phyloP scores from a whole-genome alignment of 805 yeast genomes.

The Spathaspora girioi region DNA sequence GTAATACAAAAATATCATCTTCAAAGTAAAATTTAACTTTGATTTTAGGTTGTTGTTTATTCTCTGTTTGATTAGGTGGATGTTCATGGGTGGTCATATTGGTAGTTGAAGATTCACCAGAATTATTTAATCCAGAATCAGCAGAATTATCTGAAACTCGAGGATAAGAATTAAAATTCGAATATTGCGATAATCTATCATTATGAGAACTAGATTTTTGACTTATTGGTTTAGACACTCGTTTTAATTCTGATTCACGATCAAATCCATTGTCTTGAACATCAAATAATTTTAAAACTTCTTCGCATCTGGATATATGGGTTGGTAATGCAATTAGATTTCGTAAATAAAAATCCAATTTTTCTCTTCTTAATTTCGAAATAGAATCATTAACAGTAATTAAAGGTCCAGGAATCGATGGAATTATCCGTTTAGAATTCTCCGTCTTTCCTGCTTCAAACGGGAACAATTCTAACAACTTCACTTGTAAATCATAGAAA shows the following conservation, averaged over 20 bases:
- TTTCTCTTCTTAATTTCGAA: constrained; percentile 51
- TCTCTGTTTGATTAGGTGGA: constrained; percentile 16
- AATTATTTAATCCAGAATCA: constrained; percentile 15
- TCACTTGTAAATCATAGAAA: constrained; percentile 90
- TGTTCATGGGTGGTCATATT: constrained; percentile 14
- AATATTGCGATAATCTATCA: constrained; percentile 51
- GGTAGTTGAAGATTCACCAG: constrained; percentile 16
- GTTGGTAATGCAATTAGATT: constrained; percentile 69
- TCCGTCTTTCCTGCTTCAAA: constrained; percentile 87
- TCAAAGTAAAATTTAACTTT: constrained; percentile 75
- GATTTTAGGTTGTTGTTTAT: constrained; percentile 25
- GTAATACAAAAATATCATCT: constrained; percentile 76
- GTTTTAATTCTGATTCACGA: constrained; percentile 36
- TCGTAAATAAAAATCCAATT: constrained; percentile 49
- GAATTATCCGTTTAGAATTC: constrained; percentile 74
- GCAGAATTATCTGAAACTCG: constrained; percentile 11
- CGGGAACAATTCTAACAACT: constrained; percentile 78
- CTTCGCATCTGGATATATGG: constrained; percentile 66
- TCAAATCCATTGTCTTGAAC: constrained; percentile 59
- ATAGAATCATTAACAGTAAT: constrained; percentile 80
- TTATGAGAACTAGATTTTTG: constrained; percentile 44
- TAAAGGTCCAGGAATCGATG: constrained; percentile 95
- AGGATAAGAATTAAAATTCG: constrained; percentile 23
- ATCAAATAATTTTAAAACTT: constrained; percentile 70
- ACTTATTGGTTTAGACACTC: constrained; percentile 35